Evolutionary conservation across 78 protist genomes (phyloP).

Genomic region (Cavenderia fasciculata): DNA sequence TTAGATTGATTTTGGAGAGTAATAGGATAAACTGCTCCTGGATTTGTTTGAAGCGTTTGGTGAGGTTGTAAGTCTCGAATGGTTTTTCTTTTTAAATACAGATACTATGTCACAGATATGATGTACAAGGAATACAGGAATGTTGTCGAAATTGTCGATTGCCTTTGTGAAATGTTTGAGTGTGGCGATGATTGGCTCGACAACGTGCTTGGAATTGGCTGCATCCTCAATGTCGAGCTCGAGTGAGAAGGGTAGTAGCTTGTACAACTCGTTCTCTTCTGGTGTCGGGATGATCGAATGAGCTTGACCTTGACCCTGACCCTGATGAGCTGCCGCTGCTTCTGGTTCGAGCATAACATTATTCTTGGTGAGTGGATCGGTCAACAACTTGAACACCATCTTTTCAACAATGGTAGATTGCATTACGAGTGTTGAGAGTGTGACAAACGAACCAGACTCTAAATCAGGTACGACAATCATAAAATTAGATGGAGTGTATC

Average conservation of each 20-base stretch:
- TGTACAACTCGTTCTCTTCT: slow-evolving; percentile 49
- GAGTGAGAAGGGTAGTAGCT: slow-evolving; percentile 38
- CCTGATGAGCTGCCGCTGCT: not conserved
- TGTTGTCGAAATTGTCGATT: not conserved
- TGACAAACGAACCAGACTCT: slow-evolving; percentile 14
- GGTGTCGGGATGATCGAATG: not conserved
- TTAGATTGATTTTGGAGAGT: too few species aligned
- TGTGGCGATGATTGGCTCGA: slow-evolving; percentile 3
- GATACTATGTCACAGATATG: slow-evolving; percentile 40
- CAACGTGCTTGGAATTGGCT: not conserved
- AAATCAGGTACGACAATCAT: slow-evolving; percentile 53
- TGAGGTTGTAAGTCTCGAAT: slow-evolving; percentile 25
- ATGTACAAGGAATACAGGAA: slow-evolving; percentile 29
- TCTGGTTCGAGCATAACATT: too few species aligned
- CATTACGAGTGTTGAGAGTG: slow-evolving; percentile 53
- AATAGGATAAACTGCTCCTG: slow-evolving; percentile 13
- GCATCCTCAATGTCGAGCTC: slow-evolving; percentile 18
- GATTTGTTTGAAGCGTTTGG: not conserved
- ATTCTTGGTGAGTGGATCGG: slow-evolving; percentile 11
- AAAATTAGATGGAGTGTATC: slow-evolving; percentile 6
- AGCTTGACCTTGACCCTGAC: not conserved
- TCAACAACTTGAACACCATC: not conserved
- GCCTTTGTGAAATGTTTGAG: slow-evolving; percentile 33
- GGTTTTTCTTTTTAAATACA: slow-evolving; percentile 40
- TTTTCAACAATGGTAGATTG: slow-evolving; percentile 36